Conservation (phyloP, 805 yeast species). For the Hanseniaspora lindneri region DNA sequence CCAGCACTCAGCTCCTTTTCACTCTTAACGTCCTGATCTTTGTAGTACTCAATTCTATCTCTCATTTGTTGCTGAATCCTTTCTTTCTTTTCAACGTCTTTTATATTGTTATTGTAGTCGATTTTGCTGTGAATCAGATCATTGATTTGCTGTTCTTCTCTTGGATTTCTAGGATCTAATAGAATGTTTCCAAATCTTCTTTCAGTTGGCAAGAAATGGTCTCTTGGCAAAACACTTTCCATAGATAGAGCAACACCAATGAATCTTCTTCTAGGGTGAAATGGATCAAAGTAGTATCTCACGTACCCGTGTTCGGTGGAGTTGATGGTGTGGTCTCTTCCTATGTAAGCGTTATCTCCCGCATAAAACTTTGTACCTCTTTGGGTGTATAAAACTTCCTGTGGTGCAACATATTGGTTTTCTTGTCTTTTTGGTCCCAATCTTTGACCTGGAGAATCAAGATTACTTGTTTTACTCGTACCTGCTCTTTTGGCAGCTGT, state of each 20-base stretch:
- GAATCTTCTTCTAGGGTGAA: slow-evolving; percentile 84
- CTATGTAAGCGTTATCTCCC: slow-evolving; percentile 82
- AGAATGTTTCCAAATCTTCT: slow-evolving; percentile 66
- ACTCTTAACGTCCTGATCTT: slow-evolving; percentile 80
- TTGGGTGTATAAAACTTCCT: slow-evolving; percentile 83
- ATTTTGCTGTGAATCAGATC: slow-evolving; percentile 28
- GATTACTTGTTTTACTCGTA: slow-evolving; percentile 87
- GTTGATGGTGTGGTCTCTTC: slow-evolving; percentile 84
- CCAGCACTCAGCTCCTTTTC: slow-evolving; percentile 69
- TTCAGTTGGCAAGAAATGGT: slow-evolving; percentile 78
- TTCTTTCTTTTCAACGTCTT: slow-evolving; percentile 30
- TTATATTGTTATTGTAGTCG: neutral
- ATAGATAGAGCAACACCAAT: slow-evolving; percentile 72
- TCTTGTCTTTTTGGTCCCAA: slow-evolving; percentile 83
- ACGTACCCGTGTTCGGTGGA: slow-evolving; percentile 91
- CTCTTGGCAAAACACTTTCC: slow-evolving; percentile 61
- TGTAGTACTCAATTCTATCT: slow-evolving; percentile 86
- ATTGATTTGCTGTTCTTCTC: slow-evolving; percentile 30
- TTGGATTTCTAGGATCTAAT: slow-evolving; percentile 19
- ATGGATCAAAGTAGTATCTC: slow-evolving; percentile 83
- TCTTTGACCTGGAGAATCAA: slow-evolving; percentile 90
- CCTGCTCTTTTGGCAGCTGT: slow-evolving; percentile 88
- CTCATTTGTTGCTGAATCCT: slow-evolving; percentile 74
- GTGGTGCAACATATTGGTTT: slow-evolving; percentile 58
- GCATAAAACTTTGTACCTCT: slow-evolving; percentile 92